Conservation (phyloP, 352 stramenopile species). For the Phytophthora podocarpi region DNA sequence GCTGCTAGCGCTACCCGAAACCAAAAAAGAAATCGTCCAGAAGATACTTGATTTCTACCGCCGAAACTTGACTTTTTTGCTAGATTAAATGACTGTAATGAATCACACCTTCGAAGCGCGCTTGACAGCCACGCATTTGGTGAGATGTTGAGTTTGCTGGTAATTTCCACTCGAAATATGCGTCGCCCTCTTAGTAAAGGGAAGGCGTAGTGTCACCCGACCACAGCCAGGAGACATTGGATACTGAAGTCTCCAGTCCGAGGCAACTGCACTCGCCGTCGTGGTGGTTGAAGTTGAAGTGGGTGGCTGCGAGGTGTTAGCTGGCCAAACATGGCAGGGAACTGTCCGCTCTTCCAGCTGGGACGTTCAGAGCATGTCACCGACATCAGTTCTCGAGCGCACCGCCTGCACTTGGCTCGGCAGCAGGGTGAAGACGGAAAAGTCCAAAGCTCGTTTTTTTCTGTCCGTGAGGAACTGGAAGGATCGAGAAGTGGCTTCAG, state of each 20-base stretch:
- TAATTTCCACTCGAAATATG: too few species aligned
- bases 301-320: conserved; percentile 5
- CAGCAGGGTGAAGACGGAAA: conserved; percentile 10
- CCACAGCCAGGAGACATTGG: not conserved
- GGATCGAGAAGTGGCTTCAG: conserved; percentile 18
- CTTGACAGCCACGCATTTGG: not conserved
- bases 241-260: conserved; percentile 4
- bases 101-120: too few species aligned
- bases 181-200: too few species aligned
- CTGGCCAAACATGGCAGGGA: conserved; percentile 1
- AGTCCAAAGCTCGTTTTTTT: conserved; percentile 19
- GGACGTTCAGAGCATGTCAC: conserved; percentile 23
- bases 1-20: not conserved
- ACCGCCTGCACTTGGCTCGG: conserved; percentile 16
- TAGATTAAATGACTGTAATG: too few species aligned
- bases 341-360: conserved; percentile 31
- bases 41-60: conserved; percentile 17
- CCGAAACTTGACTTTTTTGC: conserved; percentile 10
- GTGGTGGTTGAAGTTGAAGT: conserved; percentile 14
- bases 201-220: not conserved
- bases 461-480: conserved; percentile 13
- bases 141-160: conserved; percentile 1
- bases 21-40: conserved; percentile 22
- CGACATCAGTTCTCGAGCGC: conserved; percentile 6
- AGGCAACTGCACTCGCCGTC: conserved; percentile 20